Percentiles rank a stretch among this genome's conserved stretches.
Evolutionary conservation across 345 rosid genomes (phyloP).

Genomic region (Acer negundo): DNA sequence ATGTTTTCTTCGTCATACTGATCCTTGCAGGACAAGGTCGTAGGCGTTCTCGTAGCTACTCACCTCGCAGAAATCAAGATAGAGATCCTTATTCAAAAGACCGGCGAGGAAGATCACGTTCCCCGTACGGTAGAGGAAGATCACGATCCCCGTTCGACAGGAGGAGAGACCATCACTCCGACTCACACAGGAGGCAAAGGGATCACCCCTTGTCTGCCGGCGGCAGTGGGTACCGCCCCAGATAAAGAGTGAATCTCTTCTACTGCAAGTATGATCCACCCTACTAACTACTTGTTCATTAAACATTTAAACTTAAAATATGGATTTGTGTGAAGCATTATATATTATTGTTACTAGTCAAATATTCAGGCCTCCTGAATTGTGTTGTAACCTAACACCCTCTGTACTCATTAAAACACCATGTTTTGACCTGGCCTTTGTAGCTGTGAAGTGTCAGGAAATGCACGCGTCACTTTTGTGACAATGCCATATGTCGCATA

Average conservation of each 20-base stretch:
- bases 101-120: slow-evolving; percentile 49
- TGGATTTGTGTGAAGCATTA: slow-evolving; percentile 5
- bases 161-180: slow-evolving; percentile 35
- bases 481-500: too few relatives aligned
- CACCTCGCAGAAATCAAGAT: slow-evolving; percentile 41
- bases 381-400: neutral
- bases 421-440: neutral
- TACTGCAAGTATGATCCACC: neutral
- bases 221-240: slow-evolving; percentile 18
- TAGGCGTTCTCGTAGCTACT: slow-evolving; percentile 50
- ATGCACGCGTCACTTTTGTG: too few relatives aligned
- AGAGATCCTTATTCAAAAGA: slow-evolving; percentile 45
- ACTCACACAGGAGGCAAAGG: slow-evolving; percentile 41
- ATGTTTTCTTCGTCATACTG: neutral
- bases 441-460: neutral
- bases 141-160: slow-evolving; percentile 47
- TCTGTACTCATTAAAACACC: neutral
- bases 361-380: neutral
- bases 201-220: slow-evolving; percentile 38
- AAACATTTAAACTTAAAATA: neutral
- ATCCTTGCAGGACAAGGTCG: slow-evolving; percentile 41
- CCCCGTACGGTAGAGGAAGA: slow-evolving; percentile 35
- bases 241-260: slow-evolving; percentile 16
- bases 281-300: neutral
- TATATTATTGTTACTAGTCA: too few relatives aligned